These are phyloP conservation scores for Fusarium dlaminii DNA, from an alignment of 2,329 filamentous ascomycete species.

Conservation along the genomic window DNA sequence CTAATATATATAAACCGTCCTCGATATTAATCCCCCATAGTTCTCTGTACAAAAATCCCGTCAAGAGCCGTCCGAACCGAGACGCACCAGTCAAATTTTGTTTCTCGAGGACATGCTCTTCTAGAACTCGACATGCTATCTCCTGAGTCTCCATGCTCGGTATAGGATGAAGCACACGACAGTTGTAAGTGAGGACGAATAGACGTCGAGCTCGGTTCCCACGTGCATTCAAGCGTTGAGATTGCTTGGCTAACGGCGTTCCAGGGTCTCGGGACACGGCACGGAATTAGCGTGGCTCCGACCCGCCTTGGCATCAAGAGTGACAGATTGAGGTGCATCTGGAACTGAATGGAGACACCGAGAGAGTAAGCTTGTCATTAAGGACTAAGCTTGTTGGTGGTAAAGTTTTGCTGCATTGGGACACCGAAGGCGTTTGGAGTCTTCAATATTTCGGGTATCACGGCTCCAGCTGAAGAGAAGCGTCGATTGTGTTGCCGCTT, in stretches of 20 bases:
- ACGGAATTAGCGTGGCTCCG: conserved; percentile 23
- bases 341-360: conserved; percentile 19
- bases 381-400: conserved; percentile 26
- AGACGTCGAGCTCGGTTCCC: conserved; percentile 9
- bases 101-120: conserved; percentile 6
- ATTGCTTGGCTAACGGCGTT: conserved; percentile 30
- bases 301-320: conserved; percentile 7
- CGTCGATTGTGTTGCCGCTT: conserved; percentile 8
- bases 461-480: conserved; percentile 18
- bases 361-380: conserved; percentile 24
- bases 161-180: conserved; percentile 33
- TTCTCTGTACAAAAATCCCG: not conserved
- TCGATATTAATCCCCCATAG: not conserved
- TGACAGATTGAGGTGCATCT: not conserved
- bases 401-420: conserved; percentile 31
- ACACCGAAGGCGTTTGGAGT: conserved; percentile 25
- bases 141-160: conserved; percentile 22
- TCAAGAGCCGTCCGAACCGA: conserved; percentile 32
- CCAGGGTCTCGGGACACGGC: conserved; percentile 33
- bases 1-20: conserved; percentile 13
- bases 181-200: conserved; percentile 30
- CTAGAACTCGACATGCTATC: not conserved
- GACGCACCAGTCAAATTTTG: conserved; percentile 7
- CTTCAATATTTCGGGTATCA: conserved; percentile 25
- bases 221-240: conserved; percentile 36